Evolutionary conservation across 352 stramenopile genomes (phyloP), one percentile per base, ranked within the genome.

Genomic region (Phytophthora podocarpi): DNA sequence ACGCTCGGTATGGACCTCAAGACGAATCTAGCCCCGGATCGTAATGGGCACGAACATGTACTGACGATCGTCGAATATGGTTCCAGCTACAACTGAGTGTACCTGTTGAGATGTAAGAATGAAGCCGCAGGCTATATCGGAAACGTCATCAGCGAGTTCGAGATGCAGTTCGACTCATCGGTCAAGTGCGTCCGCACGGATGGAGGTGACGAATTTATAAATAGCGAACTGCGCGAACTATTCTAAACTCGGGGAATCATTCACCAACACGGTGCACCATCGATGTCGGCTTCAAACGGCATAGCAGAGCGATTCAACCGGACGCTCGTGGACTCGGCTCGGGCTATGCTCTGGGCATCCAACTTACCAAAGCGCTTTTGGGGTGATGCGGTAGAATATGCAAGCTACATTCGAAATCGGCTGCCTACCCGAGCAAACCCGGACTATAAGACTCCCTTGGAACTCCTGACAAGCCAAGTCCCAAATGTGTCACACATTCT

Each of bases 291-390:
- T 8, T 64, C 55, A 2, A 64, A 56, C 13, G 55, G 43, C 0
- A 56, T 56, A 28, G 43, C 24, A 1, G 34, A 49, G 11, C 9
- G 42, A 5, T 55, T 62, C 2, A 43, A 64, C 13, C 20, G 54
- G 13, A 63, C 43, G 4, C 1, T 55, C 2, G 55, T 63, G 42
- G 26, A 63, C 43, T 64, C 55, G 2, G 35, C 15, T 4, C 34
- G 55, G 27, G 45, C 55, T 4, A 64, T 64, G 35, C 18, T 64
- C 0, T 64, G 55, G 45, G 56, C 56, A 8, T 50, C 45, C 4
- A 32, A 5, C 16, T 11, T 64, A 9, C 56, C 46, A 4, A 23
- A 47, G 12, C 8, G 45, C 5, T 64, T 37, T 8, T 64, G 36
- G 36, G 56, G 45, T 2, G 46, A 59, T 21, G 56, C 18, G 1